These are phyloP conservation scores for Carpinus fangiana DNA, from an alignment of 306 rosid genomes.

Conservation along the genomic window DNA sequence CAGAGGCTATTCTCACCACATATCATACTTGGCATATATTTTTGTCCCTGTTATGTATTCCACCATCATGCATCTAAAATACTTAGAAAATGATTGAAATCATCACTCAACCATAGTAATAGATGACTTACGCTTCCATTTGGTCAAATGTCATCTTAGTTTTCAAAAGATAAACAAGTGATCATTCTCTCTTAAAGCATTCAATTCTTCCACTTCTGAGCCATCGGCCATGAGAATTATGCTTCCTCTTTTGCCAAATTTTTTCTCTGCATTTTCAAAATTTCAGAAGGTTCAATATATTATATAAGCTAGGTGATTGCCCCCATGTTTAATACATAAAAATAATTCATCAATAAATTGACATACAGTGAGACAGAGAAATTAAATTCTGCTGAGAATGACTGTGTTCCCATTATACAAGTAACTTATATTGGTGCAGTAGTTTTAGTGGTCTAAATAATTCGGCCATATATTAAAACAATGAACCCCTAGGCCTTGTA, in stretches of 20 bases:
- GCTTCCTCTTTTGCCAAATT: conserved; percentile 66
- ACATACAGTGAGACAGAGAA: neutral
- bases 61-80: neutral
- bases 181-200: conserved; percentile 68
- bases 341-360: conserved; percentile 3
- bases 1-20: conserved; percentile 4
- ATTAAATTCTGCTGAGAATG: neutral
- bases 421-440: neutral
- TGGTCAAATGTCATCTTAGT: conserved; percentile 14
- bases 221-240: conserved; percentile 67
- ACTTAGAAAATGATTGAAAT: conserved; percentile 4
- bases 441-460: neutral
- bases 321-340: conserved; percentile 19
- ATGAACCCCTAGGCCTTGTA: neutral
- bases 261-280: conserved; percentile 59
- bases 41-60: conserved; percentile 7
- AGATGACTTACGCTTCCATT: neutral
- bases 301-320: conserved; percentile 2
- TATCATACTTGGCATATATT: neutral
- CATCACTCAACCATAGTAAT: neutral
- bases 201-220: conserved; percentile 69
- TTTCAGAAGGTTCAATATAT: conserved; percentile 2
- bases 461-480: neutral
- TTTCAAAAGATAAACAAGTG: conserved; percentile 59
- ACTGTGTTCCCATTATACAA: neutral